Evolutionary conservation across 345 rosid species (phyloP).

Genomic region (Heritiera littoralis): DNA sequence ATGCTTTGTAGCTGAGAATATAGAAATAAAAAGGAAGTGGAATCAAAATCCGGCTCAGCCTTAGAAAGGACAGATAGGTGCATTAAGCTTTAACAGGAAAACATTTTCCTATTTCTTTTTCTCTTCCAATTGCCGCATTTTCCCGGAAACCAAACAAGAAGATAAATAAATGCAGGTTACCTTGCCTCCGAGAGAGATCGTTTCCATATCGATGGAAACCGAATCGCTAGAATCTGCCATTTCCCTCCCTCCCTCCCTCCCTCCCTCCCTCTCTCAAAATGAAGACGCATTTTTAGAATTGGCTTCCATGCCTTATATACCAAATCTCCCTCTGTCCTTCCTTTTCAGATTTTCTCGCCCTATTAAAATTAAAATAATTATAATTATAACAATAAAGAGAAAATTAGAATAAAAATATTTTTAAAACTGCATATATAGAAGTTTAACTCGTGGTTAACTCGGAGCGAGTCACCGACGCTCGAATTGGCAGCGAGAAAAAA

Average conservation of each 20-base stretch:
- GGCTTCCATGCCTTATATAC: conserved; percentile 30
- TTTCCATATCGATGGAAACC: conserved; percentile 80
- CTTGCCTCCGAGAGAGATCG: conserved; percentile 66
- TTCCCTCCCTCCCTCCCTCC: conserved; percentile 15
- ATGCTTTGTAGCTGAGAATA: background rate
- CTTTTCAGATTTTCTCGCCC: conserved; percentile 18
- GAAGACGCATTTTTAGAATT: conserved; percentile 25
- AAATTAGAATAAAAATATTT: background rate
- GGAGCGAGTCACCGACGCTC: conserved; percentile 82
- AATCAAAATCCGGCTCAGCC: background rate
- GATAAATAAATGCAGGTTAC: conserved; percentile 40
- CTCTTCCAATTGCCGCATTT: conserved; percentile 25
- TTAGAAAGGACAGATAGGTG: background rate
- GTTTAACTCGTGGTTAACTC: conserved; percentile 41
- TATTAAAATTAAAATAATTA: conserved; percentile 7
- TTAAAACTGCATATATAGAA: background rate
- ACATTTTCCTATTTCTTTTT: background rate
- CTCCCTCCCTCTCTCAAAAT: conserved; percentile 15
- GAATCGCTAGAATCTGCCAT: conserved; percentile 92
- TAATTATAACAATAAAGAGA: background rate
- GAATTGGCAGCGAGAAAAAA: conserved; percentile 14
- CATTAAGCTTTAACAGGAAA: conserved; percentile 1
- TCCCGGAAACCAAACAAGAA: conserved; percentile 35
- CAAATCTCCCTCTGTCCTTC: conserved; percentile 22
- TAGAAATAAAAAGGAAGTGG: background rate